Evolutionary conservation across 2,329 filamentous ascomycete species (phyloP).

Genomic region (Phoma sp.): DNA sequence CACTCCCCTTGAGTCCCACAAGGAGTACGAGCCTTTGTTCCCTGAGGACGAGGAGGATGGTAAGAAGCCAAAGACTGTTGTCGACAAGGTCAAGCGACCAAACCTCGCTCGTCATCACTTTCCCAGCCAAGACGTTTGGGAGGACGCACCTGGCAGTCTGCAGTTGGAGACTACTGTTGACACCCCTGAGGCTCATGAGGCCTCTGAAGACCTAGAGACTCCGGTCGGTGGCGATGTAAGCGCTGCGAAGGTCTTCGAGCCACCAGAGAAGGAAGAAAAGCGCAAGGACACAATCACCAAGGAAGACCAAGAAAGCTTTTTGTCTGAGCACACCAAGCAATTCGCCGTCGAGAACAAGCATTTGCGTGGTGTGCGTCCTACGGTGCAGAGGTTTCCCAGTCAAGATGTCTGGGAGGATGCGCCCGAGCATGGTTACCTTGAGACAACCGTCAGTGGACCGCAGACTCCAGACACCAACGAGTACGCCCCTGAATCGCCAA

Average conservation of each 20-base stretch:
- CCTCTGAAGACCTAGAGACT: conserved; percentile 55
- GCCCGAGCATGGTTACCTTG: conserved; percentile 80
- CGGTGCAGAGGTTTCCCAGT: conserved; percentile 78
- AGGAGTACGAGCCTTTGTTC: conserved; percentile 95
- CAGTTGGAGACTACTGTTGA: conserved; percentile 80
- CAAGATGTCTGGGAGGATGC: conserved; percentile 94
- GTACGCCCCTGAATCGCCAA: conserved; percentile 43
- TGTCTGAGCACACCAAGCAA: conserved; percentile 53
- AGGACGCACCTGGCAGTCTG: conserved; percentile 88
- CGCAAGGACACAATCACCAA: conserved; percentile 52
- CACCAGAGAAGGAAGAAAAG: conserved; percentile 57
- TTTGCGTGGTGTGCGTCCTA: conserved; percentile 61
- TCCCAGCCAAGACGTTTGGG: conserved; percentile 96
- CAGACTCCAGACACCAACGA: conserved; percentile 57
- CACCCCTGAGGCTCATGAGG: conserved; percentile 77
- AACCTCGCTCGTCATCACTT: conserved; percentile 67
- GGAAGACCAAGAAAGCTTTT: conserved; percentile 51
- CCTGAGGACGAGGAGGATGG: conserved; percentile 71
- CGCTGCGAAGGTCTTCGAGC: conserved; percentile 50
- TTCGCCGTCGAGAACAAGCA: conserved; percentile 65
- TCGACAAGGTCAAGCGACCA: conserved; percentile 62
- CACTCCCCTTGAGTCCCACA: conserved; percentile 82
- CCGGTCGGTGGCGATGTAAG: conserved; percentile 49
- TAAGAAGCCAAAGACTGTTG: conserved; percentile 58
- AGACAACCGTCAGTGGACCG: conserved; percentile 70